Evolutionary conservation across 768 basidiomycete genomes (phyloP), one percentile per base, ranked within the genome.

Genomic region (Suillus cothurnatus): DNA sequence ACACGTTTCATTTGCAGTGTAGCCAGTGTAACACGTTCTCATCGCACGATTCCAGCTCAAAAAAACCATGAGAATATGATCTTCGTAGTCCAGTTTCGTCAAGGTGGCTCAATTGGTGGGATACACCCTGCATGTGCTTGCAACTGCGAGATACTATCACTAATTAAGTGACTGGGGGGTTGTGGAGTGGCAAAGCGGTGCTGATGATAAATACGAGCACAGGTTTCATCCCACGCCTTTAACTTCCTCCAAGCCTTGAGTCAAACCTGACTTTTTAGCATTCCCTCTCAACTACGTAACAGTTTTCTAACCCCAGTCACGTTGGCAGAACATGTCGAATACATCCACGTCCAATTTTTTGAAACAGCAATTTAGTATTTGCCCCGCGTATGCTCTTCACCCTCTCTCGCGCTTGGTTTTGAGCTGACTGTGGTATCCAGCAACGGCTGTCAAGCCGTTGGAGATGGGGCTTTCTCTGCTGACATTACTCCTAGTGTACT

Each of bases 371-470:
- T 95, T 86, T 94, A 95, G 91, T 95, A 88, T 90, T 88, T 85
- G 92, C 93, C 93, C 93, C 93, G 85, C 91, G 93, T 95, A 85
- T 61, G 88, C 67, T 47, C 61, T 56, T 55, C 50, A 52, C 45
- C 9, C 39, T 50, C 28, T 61, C 41, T 17, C 11, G 28, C 21
- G 36, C 39, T 26, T 47, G 43, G 56, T 34, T 14, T 21, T 57
- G 11, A 66, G n/a, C 72, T 77, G 58, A 76, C 65, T 19, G 45
- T 61, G 47, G 11, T 32, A 9, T 68, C 36, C 58, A 95, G 93
- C 93, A 94, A 94, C 93, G 93, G 92, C 81, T 87, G 92, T 92
- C 90, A 88, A 82, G 85, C 90, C 93, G 93, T 94, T 95, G 93
- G 93, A 81, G 93, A 95, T 94, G 93, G 93, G 93, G 93, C 93